phyloP scores from a whole-genome alignment of 2,329 filamentous ascomycete genomes.

The Alternaria longipes region DNA sequence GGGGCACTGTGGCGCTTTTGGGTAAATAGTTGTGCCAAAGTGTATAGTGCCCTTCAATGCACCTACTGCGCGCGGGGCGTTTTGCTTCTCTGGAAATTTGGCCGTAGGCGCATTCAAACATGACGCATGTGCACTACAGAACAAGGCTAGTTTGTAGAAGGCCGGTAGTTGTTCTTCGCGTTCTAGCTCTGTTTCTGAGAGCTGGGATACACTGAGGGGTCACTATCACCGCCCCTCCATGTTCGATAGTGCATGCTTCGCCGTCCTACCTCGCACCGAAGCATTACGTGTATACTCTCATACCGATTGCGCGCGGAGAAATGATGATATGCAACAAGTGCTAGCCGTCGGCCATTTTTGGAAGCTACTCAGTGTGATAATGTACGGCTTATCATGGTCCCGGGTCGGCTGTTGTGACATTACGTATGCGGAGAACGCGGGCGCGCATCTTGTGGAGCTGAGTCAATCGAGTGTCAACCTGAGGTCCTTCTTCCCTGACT shows the following conservation, averaged over 20 bases:
- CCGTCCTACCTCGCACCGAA: not conserved
- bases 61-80: not conserved
- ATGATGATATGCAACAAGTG: not conserved
- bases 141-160: not conserved
- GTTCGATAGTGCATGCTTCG: not conserved
- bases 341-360: slow-evolving; percentile 9
- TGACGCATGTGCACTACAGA: not conserved
- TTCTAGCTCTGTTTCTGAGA: not conserved
- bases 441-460: not conserved
- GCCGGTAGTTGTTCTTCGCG: not conserved
- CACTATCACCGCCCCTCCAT: not conserved
- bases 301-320: not conserved
- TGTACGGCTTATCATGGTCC: slow-evolving; percentile 15
- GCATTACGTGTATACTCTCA: not conserved
- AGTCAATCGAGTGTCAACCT: not conserved
- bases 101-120: not conserved
- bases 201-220: not conserved
- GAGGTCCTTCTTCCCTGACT: not conserved
- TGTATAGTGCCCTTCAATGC: not conserved
- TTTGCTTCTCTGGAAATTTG: slow-evolving; percentile 1
- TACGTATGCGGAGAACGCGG: slow-evolving; percentile 14
- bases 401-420: slow-evolving; percentile 10
- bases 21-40: not conserved
- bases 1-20: slow-evolving; percentile 2
- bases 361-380: slow-evolving; percentile 12